Conservation (phyloP, 164 flowering plant genomes). For the Macadamia integrifolia region DNA sequence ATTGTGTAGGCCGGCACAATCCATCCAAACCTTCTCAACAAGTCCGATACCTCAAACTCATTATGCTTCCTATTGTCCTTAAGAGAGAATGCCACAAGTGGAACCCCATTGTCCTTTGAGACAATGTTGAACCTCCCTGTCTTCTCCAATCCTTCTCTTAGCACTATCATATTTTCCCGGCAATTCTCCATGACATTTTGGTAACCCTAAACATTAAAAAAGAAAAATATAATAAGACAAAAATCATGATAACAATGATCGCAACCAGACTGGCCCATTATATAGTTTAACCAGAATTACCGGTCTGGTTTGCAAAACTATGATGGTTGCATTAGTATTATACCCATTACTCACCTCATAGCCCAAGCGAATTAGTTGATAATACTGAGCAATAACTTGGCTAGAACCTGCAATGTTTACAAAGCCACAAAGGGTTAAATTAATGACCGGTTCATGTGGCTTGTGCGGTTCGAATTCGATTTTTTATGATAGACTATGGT, state of each 20-base stretch:
- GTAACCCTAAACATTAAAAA: conserved; percentile 19
- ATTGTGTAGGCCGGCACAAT: conserved; percentile 35
- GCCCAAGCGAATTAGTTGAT: conserved; percentile 29
- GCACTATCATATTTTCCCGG: conserved; percentile 17
- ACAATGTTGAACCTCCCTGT: conserved; percentile 21
- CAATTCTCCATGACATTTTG: conserved; percentile 30
- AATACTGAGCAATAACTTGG: conserved; percentile 32
- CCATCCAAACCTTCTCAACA: conserved; percentile 29
- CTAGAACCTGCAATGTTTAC: conserved; percentile 22
- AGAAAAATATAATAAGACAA: no score
- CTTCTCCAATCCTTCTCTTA: conserved; percentile 26
- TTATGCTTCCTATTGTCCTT: conserved; percentile 17
- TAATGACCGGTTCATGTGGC: no score
- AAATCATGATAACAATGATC: no score
- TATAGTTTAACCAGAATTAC: no score
- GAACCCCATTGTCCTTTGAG: conserved; percentile 29
- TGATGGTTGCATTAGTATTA: no score
- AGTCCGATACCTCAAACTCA: conserved; percentile 27
- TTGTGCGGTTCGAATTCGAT: no score
- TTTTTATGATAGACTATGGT: not conserved
- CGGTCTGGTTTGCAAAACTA: no score
- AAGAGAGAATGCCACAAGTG: conserved; percentile 31
- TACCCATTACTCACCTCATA: conserved; percentile 16
- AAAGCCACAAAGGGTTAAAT: not conserved
- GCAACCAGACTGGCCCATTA: no score